These are phyloP conservation scores for Geotrichum citri-aurantii DNA, from an alignment of 1,139 yeast genomes.

Conservation along the genomic window DNA sequence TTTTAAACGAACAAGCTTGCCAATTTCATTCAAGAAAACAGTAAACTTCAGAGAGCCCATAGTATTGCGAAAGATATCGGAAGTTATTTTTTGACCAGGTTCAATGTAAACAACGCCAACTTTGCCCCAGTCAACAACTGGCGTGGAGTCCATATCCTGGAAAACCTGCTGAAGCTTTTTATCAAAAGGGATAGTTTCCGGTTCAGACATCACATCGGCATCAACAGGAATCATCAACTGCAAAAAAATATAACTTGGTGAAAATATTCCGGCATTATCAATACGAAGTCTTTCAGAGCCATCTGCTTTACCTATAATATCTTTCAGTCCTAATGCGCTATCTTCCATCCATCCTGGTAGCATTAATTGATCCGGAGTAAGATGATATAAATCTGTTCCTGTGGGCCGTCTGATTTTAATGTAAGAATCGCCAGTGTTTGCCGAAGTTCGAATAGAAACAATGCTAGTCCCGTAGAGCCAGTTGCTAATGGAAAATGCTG, in stretches of 20 bases:
- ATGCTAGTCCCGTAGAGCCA: constrained; percentile 65
- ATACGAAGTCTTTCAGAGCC: constrained; percentile 5
- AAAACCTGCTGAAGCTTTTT: constrained; percentile 52
- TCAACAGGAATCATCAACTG: constrained; percentile 40
- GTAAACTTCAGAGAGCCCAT: constrained; percentile 62
- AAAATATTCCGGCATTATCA: constrained; percentile 9
- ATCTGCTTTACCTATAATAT: neutral
- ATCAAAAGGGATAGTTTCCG: constrained; percentile 45
- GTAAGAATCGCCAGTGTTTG: constrained; percentile 49
- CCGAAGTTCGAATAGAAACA: constrained; percentile 51
- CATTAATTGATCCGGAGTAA: constrained; percentile 44
- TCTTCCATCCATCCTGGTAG: constrained; percentile 35
- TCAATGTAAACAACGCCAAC: constrained; percentile 75
- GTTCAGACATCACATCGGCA: constrained; percentile 27
- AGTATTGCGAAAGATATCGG: constrained; percentile 37
- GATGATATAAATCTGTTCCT: constrained; percentile 48
- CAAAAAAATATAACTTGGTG: constrained; percentile 42
- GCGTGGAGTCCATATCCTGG: constrained; percentile 65
- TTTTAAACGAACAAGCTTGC: constrained; percentile 51
- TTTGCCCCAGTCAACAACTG: constrained; percentile 73
- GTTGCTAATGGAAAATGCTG: constrained; percentile 20
- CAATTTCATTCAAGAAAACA: constrained; percentile 52
- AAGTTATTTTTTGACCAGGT: constrained; percentile 45
- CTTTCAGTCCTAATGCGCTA: constrained; percentile 12
- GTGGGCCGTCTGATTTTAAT: constrained; percentile 61